These are phyloP conservation scores for Tieghemiomyces parasiticus DNA, from an alignment of 192 early-diverging fungal species.

Conservation along the genomic window DNA sequence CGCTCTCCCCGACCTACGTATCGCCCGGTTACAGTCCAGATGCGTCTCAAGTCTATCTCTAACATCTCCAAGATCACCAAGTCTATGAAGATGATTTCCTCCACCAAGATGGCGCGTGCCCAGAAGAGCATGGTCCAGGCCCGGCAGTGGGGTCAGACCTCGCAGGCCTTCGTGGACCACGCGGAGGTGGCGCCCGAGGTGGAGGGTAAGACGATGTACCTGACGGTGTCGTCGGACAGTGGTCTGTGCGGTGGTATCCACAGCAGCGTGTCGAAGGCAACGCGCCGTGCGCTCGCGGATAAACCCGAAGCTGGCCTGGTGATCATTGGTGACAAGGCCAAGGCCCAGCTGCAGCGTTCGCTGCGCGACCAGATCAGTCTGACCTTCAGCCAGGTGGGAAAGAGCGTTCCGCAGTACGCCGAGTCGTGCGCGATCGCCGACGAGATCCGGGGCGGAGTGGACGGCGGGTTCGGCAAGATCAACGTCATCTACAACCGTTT, in stretches of 20 bases:
- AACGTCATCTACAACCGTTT: slow-evolving; percentile 90
- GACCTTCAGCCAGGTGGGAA: slow-evolving; percentile 87
- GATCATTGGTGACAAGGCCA: slow-evolving; percentile 88
- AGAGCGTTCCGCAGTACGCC: slow-evolving; percentile 70
- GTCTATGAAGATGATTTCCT: slow-evolving; percentile 99
- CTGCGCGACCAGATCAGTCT: slow-evolving; percentile 60
- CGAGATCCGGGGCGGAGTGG: slow-evolving; percentile 46
- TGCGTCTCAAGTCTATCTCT: slow-evolving; percentile 87
- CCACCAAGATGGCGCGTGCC: slow-evolving; percentile 84
- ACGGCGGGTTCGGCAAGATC: slow-evolving; percentile 49
- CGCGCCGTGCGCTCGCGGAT: slow-evolving; percentile 46
- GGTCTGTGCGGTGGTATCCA: slow-evolving; percentile 99
- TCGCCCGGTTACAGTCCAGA: no score
- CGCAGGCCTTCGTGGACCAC: slow-evolving; percentile 29
- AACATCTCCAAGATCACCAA: slow-evolving; percentile 99
- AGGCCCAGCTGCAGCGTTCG: slow-evolving; percentile 71
- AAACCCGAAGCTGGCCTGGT: slow-evolving; percentile 40
- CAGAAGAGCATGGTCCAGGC: slow-evolving; percentile 82
- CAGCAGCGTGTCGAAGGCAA: slow-evolving; percentile 75
- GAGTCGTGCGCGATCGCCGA: slow-evolving; percentile 77
- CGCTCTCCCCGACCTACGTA: neutral
- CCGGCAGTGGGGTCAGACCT: slow-evolving; percentile 44
- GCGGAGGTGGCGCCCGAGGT: slow-evolving; percentile 42
- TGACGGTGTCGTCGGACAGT: slow-evolving; percentile 85
- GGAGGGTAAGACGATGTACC: slow-evolving; percentile 44